These are phyloP conservation scores for Sporisorium scitamineum DNA, from an alignment of 1,284 basidiomycete species.

Conservation along the genomic window DNA sequence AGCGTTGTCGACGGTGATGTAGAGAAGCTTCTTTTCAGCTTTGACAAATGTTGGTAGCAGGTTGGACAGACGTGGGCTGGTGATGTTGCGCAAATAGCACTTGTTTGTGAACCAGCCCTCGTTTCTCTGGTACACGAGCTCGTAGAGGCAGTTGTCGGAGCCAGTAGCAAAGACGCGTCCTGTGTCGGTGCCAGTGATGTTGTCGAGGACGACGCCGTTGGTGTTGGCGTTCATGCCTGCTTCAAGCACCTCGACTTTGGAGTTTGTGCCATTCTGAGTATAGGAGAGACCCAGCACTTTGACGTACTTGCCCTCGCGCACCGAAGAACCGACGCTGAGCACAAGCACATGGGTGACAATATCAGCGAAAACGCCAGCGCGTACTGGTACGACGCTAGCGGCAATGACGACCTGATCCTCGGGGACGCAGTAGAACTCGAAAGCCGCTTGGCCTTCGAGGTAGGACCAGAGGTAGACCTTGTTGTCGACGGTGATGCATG, in stretches of 20 bases:
- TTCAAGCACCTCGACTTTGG: constrained; percentile 83
- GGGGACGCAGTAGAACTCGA: constrained; percentile 89
- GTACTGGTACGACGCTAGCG: constrained; percentile 68
- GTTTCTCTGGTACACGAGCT: constrained; percentile 89
- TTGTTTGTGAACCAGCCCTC: constrained; percentile 92
- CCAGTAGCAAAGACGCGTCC: constrained; percentile 93
- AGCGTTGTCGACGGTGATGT: constrained; percentile 58
- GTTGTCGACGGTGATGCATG: constrained; percentile 95
- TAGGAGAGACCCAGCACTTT: constrained; percentile 85
- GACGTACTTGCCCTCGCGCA: constrained; percentile 75
- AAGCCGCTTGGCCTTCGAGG: constrained; percentile 87
- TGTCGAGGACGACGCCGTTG: constrained; percentile 80
- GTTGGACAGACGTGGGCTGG: constrained; percentile 70
- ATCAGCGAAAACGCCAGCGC: constrained; percentile 84
- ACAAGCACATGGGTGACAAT: constrained; percentile 90
- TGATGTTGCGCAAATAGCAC: constrained; percentile 79
- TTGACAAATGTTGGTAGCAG: constrained; percentile 66
- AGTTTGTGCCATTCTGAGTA: constrained; percentile 56
- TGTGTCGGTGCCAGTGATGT: constrained; percentile 80
- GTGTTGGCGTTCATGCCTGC: constrained; percentile 85
- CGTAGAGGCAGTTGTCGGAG: constrained; percentile 88
- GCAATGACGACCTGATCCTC: constrained; percentile 85
- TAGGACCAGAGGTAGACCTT: constrained; percentile 98
- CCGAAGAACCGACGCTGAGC: constrained; percentile 77
- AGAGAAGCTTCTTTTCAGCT: constrained; percentile 74